These are phyloP conservation scores for Fomes fomentarius DNA, from an alignment of 1,284 basidiomycete species.

Conservation along the genomic window DNA sequence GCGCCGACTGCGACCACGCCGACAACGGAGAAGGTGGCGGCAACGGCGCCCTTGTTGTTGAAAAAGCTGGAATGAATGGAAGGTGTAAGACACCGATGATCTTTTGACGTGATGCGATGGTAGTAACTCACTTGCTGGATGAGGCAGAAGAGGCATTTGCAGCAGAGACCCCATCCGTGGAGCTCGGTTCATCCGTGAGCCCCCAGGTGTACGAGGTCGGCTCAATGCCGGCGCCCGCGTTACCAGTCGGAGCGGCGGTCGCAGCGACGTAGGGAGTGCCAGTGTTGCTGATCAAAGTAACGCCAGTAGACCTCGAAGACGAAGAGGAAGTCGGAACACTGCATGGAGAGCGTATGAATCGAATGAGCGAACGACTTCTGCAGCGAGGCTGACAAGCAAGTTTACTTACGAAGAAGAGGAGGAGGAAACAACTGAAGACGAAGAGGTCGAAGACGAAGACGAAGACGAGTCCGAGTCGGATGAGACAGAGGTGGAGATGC, in stretches of 20 bases:
- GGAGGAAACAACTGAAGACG: neutral
- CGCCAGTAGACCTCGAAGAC: constrained; percentile 3
- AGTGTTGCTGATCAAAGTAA: constrained; percentile 4
- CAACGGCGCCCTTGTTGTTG: constrained; percentile 36
- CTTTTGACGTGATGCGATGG: neutral
- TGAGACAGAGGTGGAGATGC: constrained; percentile 1
- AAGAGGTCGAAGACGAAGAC: constrained; percentile 3
- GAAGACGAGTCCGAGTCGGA: neutral
- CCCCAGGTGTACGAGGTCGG: constrained; percentile 17
- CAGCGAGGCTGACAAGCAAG: neutral
- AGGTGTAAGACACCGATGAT: neutral
- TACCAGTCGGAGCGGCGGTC: constrained; percentile 1
- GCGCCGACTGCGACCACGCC: constrained; percentile 29
- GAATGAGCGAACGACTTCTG: neutral
- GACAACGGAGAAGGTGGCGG: constrained; percentile 35
- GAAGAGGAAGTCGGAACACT: neutral
- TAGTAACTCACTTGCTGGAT: constrained; percentile 26
- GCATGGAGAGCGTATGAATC: neutral
- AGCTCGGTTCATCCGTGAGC: constrained; percentile 1
- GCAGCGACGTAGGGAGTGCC: constrained; percentile 4
- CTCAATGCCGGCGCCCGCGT: neutral
- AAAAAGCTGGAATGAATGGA: constrained; percentile 31
- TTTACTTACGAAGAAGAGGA: constrained; percentile 1
- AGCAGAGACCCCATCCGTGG: constrained; percentile 13
- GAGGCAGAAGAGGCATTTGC: constrained; percentile 12